A percentile compares a stretch with the other conserved stretches of the same genome.
phyloP scores from a whole-genome alignment of 768 basidiomycete species.

The Mycena indigotica region DNA sequence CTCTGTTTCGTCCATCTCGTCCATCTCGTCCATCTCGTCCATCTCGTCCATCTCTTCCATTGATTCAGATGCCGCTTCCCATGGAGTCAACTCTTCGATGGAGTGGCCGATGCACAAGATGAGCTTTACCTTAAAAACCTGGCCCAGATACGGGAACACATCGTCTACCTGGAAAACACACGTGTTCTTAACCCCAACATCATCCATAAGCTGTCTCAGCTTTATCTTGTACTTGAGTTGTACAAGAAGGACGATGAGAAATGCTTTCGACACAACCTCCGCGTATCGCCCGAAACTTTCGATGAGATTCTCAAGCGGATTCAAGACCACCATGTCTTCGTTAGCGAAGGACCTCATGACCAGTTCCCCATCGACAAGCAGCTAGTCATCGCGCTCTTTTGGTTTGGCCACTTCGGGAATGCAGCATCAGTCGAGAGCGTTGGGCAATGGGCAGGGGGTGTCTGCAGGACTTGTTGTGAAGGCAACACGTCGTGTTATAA shows the following conservation, averaged over 20 bases:
- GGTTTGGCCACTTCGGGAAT: not conserved
- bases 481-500: not conserved
- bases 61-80: not conserved
- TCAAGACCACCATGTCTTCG: constrained; percentile 2
- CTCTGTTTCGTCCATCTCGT: not conserved
- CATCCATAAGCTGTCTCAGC: constrained; percentile 5
- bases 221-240: constrained; percentile 2
- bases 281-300: constrained; percentile 5
- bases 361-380: constrained; percentile 1
- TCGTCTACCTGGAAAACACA: not conserved
- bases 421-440: not conserved
- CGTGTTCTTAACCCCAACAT: constrained; percentile 1
- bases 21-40: constrained; percentile 5
- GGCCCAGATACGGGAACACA: not conserved
- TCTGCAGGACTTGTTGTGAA: not conserved
- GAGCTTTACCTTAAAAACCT: not conserved
- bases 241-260: constrained; percentile 8
- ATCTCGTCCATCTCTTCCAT: constrained; percentile 3
- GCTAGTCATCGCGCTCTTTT: constrained; percentile 4
- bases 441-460: not conserved
- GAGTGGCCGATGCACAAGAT: not conserved
- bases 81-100: not conserved
- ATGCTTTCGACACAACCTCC: constrained; percentile 6
- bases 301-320: constrained; percentile 2
- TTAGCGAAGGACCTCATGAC: not conserved